These are phyloP conservation scores for Dicorynia guianensis DNA, from an alignment of 306 rosid genomes.

Conservation along the genomic window DNA sequence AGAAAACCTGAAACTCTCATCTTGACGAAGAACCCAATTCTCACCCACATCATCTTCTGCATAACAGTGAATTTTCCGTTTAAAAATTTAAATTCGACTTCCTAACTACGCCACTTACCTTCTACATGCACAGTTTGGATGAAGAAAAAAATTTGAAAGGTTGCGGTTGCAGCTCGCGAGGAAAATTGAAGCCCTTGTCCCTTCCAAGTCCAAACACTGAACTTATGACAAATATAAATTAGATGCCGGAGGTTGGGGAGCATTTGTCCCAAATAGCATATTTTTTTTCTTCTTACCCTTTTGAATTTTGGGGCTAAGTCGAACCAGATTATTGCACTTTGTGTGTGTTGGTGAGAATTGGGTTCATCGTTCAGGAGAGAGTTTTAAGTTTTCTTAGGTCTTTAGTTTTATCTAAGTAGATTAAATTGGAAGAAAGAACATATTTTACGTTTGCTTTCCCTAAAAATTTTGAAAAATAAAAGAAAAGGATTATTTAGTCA, in stretches of 20 bases:
- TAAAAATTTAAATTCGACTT: background rate
- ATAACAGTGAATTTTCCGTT: too few relatives aligned
- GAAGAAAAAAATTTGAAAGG: background rate
- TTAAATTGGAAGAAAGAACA: too few relatives aligned
- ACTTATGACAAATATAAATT: background rate
- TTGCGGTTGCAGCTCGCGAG: background rate
- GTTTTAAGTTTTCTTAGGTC: background rate
- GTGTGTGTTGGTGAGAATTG: constrained; percentile 4
- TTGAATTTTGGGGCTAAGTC: background rate
- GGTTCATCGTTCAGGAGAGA: background rate
- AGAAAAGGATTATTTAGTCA: too few relatives aligned
- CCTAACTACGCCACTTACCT: constrained; percentile 28
- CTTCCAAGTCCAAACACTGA: background rate
- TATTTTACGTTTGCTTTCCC: too few relatives aligned
- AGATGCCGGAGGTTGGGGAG: constrained; percentile 5
- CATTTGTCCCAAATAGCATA: background rate
- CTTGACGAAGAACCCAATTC: too few relatives aligned
- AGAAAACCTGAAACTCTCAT: too few relatives aligned
- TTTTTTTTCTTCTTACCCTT: background rate
- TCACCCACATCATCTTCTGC: too few relatives aligned
- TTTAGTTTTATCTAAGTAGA: background rate
- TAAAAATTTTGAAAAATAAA: too few relatives aligned
- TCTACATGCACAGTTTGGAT: constrained; percentile 4
- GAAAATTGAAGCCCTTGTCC: background rate
- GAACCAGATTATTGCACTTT: background rate